Evolutionary conservation across 2,329 filamentous ascomycete genomes (phyloP).

Genomic region (Ophiostoma quercus): DNA sequence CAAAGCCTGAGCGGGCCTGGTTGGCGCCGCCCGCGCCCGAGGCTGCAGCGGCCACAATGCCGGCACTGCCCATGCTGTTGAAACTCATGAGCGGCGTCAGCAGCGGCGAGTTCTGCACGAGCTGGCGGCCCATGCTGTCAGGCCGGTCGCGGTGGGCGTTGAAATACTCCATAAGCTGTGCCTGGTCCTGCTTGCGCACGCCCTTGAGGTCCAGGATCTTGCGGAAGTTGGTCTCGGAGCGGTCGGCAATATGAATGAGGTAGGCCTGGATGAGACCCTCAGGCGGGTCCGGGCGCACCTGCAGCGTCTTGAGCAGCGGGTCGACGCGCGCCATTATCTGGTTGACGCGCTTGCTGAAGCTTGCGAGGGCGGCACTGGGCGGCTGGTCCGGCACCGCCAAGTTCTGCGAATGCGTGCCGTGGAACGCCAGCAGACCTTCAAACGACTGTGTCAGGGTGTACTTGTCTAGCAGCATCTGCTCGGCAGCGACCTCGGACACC

Average conservation of each 20-base stretch:
- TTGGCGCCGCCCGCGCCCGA: background rate
- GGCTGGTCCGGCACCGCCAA: slow-evolving; percentile 26
- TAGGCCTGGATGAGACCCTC: slow-evolving; percentile 96
- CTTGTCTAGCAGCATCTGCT: slow-evolving; percentile 95
- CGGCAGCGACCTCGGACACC: slow-evolving; percentile 87
- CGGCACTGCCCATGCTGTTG: slow-evolving; percentile 40
- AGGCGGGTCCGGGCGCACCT: slow-evolving; percentile 84
- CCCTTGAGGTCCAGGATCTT: slow-evolving; percentile 96
- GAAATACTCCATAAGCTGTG: slow-evolving; percentile 81
- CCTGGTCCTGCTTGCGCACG: slow-evolving; percentile 76
- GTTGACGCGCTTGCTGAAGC: slow-evolving; percentile 82
- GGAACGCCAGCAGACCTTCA: slow-evolving; percentile 61
- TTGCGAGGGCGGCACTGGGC: slow-evolving; percentile 42
- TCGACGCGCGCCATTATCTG: slow-evolving; percentile 81
- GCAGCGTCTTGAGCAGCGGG: slow-evolving; percentile 88
- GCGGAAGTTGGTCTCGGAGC: slow-evolving; percentile 88
- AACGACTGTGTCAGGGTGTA: slow-evolving; percentile 82
- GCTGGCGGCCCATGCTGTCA: slow-evolving; percentile 56
- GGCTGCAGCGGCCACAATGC: slow-evolving; percentile 34
- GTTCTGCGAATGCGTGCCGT: slow-evolving; percentile 41
- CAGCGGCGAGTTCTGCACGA: slow-evolving; percentile 65
- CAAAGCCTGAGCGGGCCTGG: slow-evolving; percentile 24
- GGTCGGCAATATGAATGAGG: slow-evolving; percentile 91
- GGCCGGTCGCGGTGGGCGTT: slow-evolving; percentile 70
- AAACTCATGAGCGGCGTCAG: slow-evolving; percentile 58